Percentiles rank a stretch among this genome's conserved stretches.
Evolutionary conservation across 73 alveolate genomes (phyloP).

Genomic region (Durusdinium trenchii): DNA sequence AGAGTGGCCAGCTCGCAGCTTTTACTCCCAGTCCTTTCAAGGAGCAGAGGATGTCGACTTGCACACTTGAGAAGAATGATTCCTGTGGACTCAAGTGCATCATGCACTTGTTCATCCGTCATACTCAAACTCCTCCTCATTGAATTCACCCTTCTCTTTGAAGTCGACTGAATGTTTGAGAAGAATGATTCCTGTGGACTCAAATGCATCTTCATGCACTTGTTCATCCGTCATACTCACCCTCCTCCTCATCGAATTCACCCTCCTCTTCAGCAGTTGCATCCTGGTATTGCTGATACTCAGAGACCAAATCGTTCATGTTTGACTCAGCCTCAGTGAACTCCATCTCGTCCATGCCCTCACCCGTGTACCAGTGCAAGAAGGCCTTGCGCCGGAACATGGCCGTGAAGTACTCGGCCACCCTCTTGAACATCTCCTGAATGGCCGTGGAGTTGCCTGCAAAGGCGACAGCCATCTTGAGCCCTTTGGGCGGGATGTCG

Average conservation of each 20-base stretch:
- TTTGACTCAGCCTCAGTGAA: slow-evolving; percentile 99
- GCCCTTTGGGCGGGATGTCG: slow-evolving; percentile 98
- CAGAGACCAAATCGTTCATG: slow-evolving; percentile 97
- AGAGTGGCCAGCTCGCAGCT: too few relatives aligned
- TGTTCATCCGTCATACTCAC: slow-evolving; percentile 74
- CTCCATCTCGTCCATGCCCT: slow-evolving; percentile 99
- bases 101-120: slow-evolving; percentile 27
- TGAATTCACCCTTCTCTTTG: slow-evolving; percentile 98
- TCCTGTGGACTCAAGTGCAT: too few relatives aligned
- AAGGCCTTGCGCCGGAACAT: slow-evolving; percentile 98
- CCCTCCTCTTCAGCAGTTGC: slow-evolving; percentile 98
- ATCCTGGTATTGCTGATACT: slow-evolving; percentile 97
- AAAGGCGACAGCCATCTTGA: slow-evolving; percentile 98
- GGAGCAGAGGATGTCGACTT: too few relatives aligned
- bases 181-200: too few relatives aligned
- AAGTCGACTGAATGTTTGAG: too few relatives aligned
- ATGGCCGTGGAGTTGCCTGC: slow-evolving; percentile 97
- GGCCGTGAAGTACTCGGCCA: slow-evolving; percentile 96
- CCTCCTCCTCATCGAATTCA: slow-evolving; percentile 98
- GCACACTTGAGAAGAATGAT: too few relatives aligned
- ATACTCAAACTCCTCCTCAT: slow-evolving; percentile 97
- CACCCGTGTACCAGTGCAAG: slow-evolving; percentile 99
- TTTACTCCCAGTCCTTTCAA: too few relatives aligned
- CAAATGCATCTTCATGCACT: background rate
- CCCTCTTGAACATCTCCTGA: slow-evolving; percentile 98